Evolutionary conservation across 176 grass and related monocot genomes (phyloP).

Genomic region (Carex myosuroides): DNA sequence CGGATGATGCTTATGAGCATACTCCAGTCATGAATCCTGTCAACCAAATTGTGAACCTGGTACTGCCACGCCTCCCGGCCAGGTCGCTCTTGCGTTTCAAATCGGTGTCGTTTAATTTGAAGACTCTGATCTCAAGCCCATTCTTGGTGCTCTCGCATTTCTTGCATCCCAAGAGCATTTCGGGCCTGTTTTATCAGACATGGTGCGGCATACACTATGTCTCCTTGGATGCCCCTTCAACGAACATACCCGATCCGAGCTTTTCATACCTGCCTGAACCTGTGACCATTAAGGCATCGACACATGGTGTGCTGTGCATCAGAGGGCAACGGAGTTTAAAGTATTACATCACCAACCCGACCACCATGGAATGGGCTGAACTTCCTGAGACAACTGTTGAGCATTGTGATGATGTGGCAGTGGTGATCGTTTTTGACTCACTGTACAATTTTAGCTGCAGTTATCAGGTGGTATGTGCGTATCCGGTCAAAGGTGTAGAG

Average conservation of each 20-base stretch:
- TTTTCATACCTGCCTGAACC: constrained; percentile 31
- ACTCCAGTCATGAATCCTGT: neutral
- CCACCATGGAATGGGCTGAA: constrained; percentile 6
- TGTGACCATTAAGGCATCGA: constrained; percentile 30
- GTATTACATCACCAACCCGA: constrained; percentile 68
- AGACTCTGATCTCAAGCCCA: constrained; percentile 17
- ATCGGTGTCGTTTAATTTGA: constrained; percentile 7
- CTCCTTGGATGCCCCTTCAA: neutral
- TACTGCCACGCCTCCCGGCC: constrained; percentile 1
- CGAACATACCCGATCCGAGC: constrained; percentile 32
- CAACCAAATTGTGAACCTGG: neutral
- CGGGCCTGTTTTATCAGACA: constrained; percentile 14
- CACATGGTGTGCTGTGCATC: constrained; percentile 49
- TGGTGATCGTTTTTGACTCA: constrained; percentile 41
- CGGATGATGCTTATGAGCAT: neutral
- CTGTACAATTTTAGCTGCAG: neutral
- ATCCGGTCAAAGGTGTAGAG: neutral
- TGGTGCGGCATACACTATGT: neutral
- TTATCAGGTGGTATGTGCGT: constrained; percentile 44
- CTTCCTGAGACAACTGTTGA: constrained; percentile 11
- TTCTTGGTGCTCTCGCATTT: constrained; percentile 19
- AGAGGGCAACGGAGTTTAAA: neutral
- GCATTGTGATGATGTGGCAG: constrained; percentile 24
- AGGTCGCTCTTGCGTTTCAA: constrained; percentile 20
- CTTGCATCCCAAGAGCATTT: neutral